Evolutionary conservation across 2,329 filamentous ascomycete species (phyloP), one percentile per base, ranked within the genome.

Genomic region (Ceratocystiopsis sp.): DNA sequence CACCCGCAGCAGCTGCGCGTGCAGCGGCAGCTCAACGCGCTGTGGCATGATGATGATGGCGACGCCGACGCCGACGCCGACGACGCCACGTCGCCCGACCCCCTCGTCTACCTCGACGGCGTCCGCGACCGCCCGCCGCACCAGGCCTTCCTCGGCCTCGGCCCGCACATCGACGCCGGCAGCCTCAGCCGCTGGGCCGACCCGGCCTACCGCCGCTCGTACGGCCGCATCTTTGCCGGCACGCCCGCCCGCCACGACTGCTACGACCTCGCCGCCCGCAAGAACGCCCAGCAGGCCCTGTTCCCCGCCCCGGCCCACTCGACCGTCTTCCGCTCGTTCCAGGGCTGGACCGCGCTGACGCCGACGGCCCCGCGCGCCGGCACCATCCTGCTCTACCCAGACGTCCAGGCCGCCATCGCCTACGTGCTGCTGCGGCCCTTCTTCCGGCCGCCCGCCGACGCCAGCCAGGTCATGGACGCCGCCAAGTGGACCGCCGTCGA

Each of bases 131-230:
- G 39, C 2, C 9, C 14, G 6, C 39, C 39, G 4, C 4, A 12
- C 9, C 9, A 10, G 4, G 9, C 29, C 10, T 65, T 64, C 47
- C 54, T 57, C 10, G 61, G 62, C 8, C 52, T 65, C 2, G 61
- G 62, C 3, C 62, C 61, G 18, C 62, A 65, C 42, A 62, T 66
- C 39, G 61, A 65, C 46, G 62, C 60, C 1, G 61, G 62, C 17
- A 62, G 59, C 45, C 53, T 66, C 33, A 59, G 55, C 45, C 60
- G 63, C 9, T 65, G 62, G 62, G 60, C 58, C 2, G 59, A 63
- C 37, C 50, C 54, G 1, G 47, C 50, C 4, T 65, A 64, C 40
- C 55, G 56, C 19, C 52, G 54, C 17, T 54, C 56, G 10, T 66
- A 65, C 48, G 19, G 19, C 4, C 25, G 45, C 49, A n/a, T 42